phyloP scores from a whole-genome alignment of 129 eudicot genomes.

The Tagetes patula region DNA sequence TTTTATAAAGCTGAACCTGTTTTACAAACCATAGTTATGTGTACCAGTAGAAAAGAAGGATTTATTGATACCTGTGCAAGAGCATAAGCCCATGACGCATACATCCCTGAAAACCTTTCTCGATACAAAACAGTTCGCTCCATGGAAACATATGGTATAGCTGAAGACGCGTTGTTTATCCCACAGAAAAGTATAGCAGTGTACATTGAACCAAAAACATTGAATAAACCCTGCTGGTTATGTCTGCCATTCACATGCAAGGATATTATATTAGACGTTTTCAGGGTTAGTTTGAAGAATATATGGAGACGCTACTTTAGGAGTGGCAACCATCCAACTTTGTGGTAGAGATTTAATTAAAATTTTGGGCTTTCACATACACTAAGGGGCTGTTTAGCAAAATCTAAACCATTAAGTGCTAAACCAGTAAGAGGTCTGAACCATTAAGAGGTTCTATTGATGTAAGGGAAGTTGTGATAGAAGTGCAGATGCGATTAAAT shows the following conservation, averaged over 20 bases:
- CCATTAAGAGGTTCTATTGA: too few species aligned
- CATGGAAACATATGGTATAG: conserved; percentile 47
- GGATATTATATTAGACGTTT: conserved; percentile 12
- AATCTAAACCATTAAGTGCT: too few species aligned
- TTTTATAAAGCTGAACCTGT: neutral
- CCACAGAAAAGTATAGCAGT: conserved; percentile 51
- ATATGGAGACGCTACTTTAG: neutral
- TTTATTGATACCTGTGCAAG: conserved; percentile 53
- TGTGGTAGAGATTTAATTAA: too few species aligned
- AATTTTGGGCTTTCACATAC: too few species aligned
- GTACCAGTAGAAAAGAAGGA: neutral
- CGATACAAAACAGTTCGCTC: conserved; percentile 58
- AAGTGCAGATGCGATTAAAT: too few species aligned
- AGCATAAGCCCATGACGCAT: conserved; percentile 65
- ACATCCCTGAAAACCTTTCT: conserved; percentile 78
- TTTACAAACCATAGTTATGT: neutral
- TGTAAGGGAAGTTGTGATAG: too few species aligned
- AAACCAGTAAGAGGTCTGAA: too few species aligned
- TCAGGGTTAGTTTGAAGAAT: neutral
- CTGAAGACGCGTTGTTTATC: conserved; percentile 48
- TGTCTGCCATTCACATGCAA: conserved; percentile 35
- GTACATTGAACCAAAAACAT: conserved; percentile 56
- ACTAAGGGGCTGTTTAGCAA: too few species aligned
- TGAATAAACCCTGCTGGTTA: conserved; percentile 56
- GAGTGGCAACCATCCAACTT: too few species aligned